Conservation (phyloP, 441 rosid species). For the Gossypium trilobum region DNA sequence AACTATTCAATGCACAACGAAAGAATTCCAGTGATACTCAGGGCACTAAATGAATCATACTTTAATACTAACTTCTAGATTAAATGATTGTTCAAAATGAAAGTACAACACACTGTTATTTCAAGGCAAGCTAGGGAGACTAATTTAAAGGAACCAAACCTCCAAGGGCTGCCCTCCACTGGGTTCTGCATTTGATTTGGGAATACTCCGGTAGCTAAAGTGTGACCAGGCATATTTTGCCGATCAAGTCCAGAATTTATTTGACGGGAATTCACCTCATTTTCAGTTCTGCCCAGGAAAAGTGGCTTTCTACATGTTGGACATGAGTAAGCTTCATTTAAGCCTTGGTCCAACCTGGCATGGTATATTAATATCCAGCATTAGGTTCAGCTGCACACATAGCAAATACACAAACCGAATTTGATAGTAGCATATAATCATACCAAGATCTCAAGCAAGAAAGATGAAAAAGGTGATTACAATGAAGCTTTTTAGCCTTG, state of each 20-base stretch:
- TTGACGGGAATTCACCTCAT: conserved; percentile 58
- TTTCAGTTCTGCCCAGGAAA: conserved; percentile 59
- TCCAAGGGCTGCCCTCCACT: conserved; percentile 64
- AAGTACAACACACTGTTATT: conserved; percentile 3
- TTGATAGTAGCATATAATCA: conserved; percentile 18
- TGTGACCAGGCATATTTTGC: conserved; percentile 44
- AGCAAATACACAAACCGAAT: conserved; percentile 15
- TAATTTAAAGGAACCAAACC: conserved; percentile 41
- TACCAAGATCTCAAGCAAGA: conserved; percentile 99
- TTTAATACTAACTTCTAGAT: not conserved
- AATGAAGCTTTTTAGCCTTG: conserved; percentile 83
- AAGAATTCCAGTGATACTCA: not conserved
- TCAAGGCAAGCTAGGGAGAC: conserved; percentile 10
- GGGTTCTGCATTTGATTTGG: conserved; percentile 55
- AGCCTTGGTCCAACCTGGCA: conserved; percentile 98
- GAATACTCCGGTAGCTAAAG: conserved; percentile 52
- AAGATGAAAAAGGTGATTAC: conserved; percentile 94
- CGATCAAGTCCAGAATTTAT: conserved; percentile 50
- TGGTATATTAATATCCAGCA: conserved; percentile 22
- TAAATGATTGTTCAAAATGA: not conserved
- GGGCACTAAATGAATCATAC: not conserved
- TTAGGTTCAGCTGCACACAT: conserved; percentile 10
- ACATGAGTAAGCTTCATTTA: conserved; percentile 79
- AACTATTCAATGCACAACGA: not conserved
- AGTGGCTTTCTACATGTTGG: conserved; percentile 99